Percentiles rank a stretch among this genome's conserved stretches.
These are phyloP conservation scores for Eremomyces bilateralis DNA, from an alignment of 495 filamentous ascomycete genomes.

Conservation along the genomic window DNA sequence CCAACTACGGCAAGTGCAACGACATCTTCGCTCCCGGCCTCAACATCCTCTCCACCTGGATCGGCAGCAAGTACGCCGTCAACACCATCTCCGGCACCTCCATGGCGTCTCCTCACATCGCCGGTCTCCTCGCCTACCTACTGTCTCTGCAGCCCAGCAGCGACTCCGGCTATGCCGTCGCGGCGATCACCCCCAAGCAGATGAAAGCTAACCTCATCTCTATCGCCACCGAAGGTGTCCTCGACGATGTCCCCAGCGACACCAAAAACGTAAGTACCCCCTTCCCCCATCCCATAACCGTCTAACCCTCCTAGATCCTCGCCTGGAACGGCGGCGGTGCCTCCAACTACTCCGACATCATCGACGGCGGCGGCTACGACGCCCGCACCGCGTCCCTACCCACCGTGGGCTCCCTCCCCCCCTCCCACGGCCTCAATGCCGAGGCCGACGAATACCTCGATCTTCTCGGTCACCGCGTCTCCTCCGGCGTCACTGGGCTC, in stretches of 20 bases:
- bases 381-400: slow-evolving; percentile 1
- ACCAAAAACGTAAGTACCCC: slow-evolving; percentile 47
- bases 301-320: slow-evolving; percentile 35
- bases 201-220: slow-evolving; percentile 73
- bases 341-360: slow-evolving; percentile 71
- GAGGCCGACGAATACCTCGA: slow-evolving; percentile 11
- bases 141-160: slow-evolving; percentile 80
- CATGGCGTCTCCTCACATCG: slow-evolving; percentile 96
- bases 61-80: slow-evolving; percentile 74
- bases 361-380: slow-evolving; percentile 41
- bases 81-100: slow-evolving; percentile 99
- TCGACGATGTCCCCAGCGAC: slow-evolving; percentile 64
- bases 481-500: slow-evolving; percentile 3
- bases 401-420: neutral
- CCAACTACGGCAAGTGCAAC: slow-evolving; percentile 98
- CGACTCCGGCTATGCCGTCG: slow-evolving; percentile 77
- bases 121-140: slow-evolving; percentile 91
- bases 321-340: slow-evolving; percentile 98
- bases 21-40: slow-evolving; percentile 97
- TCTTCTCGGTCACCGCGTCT: too few species aligned
- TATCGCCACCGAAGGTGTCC: slow-evolving; percentile 59
- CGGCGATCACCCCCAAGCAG: slow-evolving; percentile 76
- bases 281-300: neutral
- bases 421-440: slow-evolving; percentile 8
- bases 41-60: slow-evolving; percentile 96